Conservation (phyloP, 768 basidiomycete species). For the Pisolithus orientalis region DNA sequence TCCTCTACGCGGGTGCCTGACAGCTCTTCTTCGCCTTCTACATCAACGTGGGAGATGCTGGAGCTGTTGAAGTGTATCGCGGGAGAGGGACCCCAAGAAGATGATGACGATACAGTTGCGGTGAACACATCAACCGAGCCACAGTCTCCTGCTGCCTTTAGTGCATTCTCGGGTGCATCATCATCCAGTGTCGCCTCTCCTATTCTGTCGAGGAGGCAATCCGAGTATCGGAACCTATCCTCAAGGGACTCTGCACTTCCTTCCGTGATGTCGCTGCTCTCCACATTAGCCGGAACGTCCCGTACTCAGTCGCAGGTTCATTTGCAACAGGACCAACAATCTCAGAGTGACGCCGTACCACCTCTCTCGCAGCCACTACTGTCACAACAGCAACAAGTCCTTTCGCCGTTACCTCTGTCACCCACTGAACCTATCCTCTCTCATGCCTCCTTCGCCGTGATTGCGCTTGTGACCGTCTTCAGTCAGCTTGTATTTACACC, state of each 20-base stretch:
- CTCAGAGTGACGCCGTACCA: constrained; percentile 4
- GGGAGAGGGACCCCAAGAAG: constrained; percentile 27
- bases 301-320: constrained; percentile 45
- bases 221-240: constrained; percentile 40
- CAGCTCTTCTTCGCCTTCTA: constrained; percentile 10
- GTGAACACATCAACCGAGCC: constrained; percentile 34
- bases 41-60: constrained; percentile 25
- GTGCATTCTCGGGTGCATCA: constrained; percentile 21
- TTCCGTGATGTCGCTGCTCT: constrained; percentile 57
- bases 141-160: constrained; percentile 27
- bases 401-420: constrained; percentile 11
- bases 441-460: constrained; percentile 52
- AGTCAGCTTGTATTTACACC: constrained; percentile 68
- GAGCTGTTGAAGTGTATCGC: constrained; percentile 39
- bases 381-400: constrained; percentile 17
- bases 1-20: neutral
- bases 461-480: constrained; percentile 61
- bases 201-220: constrained; percentile 50
- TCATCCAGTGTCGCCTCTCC: constrained; percentile 42
- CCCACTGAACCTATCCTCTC: constrained; percentile 28
- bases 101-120: constrained; percentile 39
- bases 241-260: constrained; percentile 46
- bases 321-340: constrained; percentile 19
- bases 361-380: constrained; percentile 5
- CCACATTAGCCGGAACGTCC: constrained; percentile 51